Base-by-base conservation (phyloP, 2,329 filamentous ascomycete species). In the Verticillium dahliae region DNA sequence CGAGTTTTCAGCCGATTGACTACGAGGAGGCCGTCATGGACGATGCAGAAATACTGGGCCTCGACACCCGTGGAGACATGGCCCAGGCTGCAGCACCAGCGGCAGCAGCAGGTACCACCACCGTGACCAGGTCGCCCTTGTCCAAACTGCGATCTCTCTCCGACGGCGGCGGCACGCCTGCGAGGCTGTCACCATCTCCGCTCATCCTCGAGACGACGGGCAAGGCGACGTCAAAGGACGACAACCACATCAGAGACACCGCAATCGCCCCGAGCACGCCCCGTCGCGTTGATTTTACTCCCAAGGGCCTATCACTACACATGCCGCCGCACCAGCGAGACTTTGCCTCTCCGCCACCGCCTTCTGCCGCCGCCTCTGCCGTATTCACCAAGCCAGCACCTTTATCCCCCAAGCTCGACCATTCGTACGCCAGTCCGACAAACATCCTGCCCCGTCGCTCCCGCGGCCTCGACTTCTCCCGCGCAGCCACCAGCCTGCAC, bases 401-500 rank as follows among this genome's bases (percentile, higher is more conserved):
- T 67, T 81, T 94, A 63, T 96, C 92, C 2, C 92, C 93, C 15
- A 92, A 96, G 73, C 84, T 95, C 65, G 92, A 97, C 73, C 84
- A 90, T 61, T 89, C 89, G 22, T 97, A 96, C 78, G 90, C 90
- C 52, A 94, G 92, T 1, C 92, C 93, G 2, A 89, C 90, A 33
- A 96, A 93, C 60, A 90, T 96, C 56, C 83, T 98, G 7, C 94
- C 94, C 18, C 87, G 94, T 66, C 88, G 93, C 64, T 97, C 93
- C 35, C 86, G 94, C 61, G 94, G 94, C 54, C 81, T 97, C 63
- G 94, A 98, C 76, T 98, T 97, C 74, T 94, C 94, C 50, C 85
- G 94, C 67, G 93, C 93, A 11, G 95, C 92, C 65, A 97, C 94
- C 11, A 96, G 93, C 72, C 81, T 99, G 27, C 95, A 98, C 76